Percentiles rank a stretch among this genome's conserved stretches.
phyloP scores from a whole-genome alignment of 768 basidiomycete species.

The Rossbeevera mucosa region DNA sequence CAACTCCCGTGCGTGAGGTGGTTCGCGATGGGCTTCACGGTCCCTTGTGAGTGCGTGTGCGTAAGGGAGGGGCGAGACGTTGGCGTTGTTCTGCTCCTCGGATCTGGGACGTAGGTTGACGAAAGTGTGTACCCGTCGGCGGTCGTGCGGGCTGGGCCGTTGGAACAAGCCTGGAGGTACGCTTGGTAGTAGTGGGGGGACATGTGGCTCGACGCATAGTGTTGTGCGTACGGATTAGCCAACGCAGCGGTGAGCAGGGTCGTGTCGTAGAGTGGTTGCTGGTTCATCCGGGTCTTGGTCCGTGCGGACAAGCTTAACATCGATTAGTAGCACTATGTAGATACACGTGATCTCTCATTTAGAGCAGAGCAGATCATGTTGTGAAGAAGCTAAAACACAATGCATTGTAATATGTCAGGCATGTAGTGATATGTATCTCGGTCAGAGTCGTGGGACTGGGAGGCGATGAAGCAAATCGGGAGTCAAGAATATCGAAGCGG shows the following conservation, averaged over 20 bases:
- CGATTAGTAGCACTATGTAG: background rate
- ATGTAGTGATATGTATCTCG: slow-evolving; percentile 24
- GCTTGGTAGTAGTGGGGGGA: slow-evolving; percentile 57
- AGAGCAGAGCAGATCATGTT: slow-evolving; percentile 14
- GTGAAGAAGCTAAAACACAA: slow-evolving; percentile 26
- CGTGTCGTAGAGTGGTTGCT: slow-evolving; percentile 20
- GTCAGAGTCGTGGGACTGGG: slow-evolving; percentile 16
- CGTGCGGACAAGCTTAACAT: background rate
- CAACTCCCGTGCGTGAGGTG: slow-evolving; percentile 35
- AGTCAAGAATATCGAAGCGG: slow-evolving; percentile 29
- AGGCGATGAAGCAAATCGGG: slow-evolving; percentile 16
- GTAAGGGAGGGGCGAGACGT: slow-evolving; percentile 1
- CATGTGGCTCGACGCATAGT: slow-evolving; percentile 26
- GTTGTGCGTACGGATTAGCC: slow-evolving; percentile 28
- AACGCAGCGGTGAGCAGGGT: slow-evolving; percentile 22
- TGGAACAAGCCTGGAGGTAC: slow-evolving; percentile 36
- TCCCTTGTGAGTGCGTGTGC: slow-evolving; percentile 2
- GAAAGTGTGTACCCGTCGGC: slow-evolving; percentile 37
- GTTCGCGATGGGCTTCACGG: slow-evolving; percentile 12
- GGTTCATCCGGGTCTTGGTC: slow-evolving; percentile 5
- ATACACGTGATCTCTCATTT: slow-evolving; percentile 20
- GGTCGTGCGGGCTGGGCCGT: slow-evolving; percentile 20
- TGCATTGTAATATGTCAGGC: slow-evolving; percentile 33
- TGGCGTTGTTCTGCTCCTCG: background rate
- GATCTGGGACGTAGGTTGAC: slow-evolving; percentile 32